phyloP scores from a whole-genome alignment of 495 filamentous ascomycete species.

The Aspergillus leporis region DNA sequence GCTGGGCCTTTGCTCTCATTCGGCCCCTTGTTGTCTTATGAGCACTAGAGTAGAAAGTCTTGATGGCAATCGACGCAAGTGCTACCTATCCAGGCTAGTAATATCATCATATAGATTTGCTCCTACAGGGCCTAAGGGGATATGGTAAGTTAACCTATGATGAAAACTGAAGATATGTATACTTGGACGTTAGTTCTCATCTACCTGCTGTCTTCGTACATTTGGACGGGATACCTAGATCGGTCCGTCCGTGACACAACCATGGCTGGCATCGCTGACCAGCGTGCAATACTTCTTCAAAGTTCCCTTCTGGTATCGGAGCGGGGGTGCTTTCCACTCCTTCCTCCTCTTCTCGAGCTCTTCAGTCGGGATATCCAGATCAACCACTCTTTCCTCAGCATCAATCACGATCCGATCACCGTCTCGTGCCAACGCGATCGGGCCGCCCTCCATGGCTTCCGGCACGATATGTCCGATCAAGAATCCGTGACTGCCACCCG shows the following conservation, averaged over 20 bases:
- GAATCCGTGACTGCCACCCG: conserved; percentile 45
- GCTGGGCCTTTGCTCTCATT: no score
- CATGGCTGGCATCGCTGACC: conserved; percentile 21
- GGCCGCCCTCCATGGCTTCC: conserved; percentile 54
- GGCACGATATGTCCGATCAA: conserved; percentile 51
- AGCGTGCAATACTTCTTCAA: conserved; percentile 75
- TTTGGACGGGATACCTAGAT: no score
- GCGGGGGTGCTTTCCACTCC: conserved; percentile 46
- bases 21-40: no score
- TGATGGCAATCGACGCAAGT: no score
- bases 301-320: conserved; percentile 50
- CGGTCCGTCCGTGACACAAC: conserved; percentile 22
- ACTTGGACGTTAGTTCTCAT: no score
- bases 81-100: no score
- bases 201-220: no score
- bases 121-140: no score
- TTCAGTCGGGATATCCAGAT: conserved; percentile 36
- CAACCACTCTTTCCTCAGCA: conserved; percentile 43
- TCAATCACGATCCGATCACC: conserved; percentile 54
- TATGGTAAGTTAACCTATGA: no score
- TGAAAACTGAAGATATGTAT: no score
- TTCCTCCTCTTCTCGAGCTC: conserved; percentile 60
- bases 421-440: conserved; percentile 49
- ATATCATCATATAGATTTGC: no score
- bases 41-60: no score